A percentile compares a stretch with the other conserved stretches of the same genome.
phyloP scores from a whole-genome alignment of 352 stramenopile genomes.

The Phytophthora chlamydospora region DNA sequence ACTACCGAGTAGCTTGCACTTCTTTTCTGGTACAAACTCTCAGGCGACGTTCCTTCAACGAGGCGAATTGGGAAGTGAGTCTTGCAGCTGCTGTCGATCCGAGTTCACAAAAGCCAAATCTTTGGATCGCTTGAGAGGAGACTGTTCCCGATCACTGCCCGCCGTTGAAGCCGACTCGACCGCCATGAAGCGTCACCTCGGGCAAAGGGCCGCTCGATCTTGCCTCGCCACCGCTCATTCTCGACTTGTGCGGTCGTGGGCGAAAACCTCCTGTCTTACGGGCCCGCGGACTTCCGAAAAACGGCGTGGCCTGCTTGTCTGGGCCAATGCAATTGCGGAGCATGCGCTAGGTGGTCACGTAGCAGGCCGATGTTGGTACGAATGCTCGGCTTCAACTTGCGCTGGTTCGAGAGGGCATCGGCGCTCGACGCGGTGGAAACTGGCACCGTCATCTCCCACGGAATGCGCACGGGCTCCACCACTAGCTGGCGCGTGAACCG shows the following conservation, averaged over 20 bases:
- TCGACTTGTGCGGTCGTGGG: background rate
- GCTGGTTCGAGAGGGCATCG: constrained; percentile 46
- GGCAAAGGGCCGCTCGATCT: constrained; percentile 12
- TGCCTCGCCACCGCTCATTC: constrained; percentile 2
- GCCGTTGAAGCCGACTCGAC: constrained; percentile 13
- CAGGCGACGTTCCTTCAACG: constrained; percentile 31
- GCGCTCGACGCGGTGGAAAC: constrained; percentile 18
- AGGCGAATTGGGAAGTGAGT: constrained; percentile 50
- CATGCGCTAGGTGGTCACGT: constrained; percentile 65
- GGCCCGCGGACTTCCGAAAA: constrained; percentile 20
- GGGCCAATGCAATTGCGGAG: constrained; percentile 60
- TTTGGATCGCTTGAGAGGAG: constrained; percentile 10
- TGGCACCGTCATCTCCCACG: constrained; percentile 75
- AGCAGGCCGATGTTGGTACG: constrained; percentile 59
- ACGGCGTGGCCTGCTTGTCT: constrained; percentile 41
- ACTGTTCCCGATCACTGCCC: constrained; percentile 11
- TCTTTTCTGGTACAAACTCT: background rate
- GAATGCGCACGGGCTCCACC: constrained; percentile 57
- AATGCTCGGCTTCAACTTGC: constrained; percentile 67
- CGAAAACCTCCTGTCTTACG: background rate
- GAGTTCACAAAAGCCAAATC: background rate
- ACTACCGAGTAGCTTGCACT: background rate
- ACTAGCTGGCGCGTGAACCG: constrained; percentile 54
- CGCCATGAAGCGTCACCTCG: constrained; percentile 18
- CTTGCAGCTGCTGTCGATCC: too few relatives aligned